Evolutionary conservation across 2,329 filamentous ascomycete species (phyloP), one percentile per base, ranked within the genome.

Genomic region (Aspergillus fijiensis): DNA sequence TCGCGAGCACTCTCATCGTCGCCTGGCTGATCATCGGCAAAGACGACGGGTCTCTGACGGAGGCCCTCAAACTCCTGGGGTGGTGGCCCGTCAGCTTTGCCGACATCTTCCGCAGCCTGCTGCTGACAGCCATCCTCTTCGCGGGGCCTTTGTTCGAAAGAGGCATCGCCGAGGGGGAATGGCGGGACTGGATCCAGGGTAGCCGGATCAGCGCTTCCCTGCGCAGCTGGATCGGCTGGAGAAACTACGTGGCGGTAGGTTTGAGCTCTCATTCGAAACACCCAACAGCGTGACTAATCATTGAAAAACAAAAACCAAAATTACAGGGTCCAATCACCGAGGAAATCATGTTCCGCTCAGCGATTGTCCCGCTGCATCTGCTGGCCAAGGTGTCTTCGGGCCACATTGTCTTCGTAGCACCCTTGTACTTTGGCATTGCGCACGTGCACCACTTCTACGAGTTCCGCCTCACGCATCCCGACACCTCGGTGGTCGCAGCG

Each of bases 401-500:
- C 3, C 78, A 70, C 2, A 92, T 91, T 65, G 85, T 96, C 70
- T 92, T 96, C 77, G 79, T 91, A 11, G 91, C 91, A 1, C 94
- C 94, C 6, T 80, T 97, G 11, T 89, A 96, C 74, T 98, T 98
- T 72, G 94, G 94, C 55, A 87, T 96, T 49, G 93, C 95, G 7
- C 95, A 99, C 77, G 77, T 96, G 51, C 94, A 99, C 77, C 95
- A 99, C 78, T 92, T 96, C 74, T 96, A 96, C 79, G 95, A 98
- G 78, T 96, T 96, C 76, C 85, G 89, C 59, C 81, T 96, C 59
- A 91, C 89, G 1, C 87, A 96, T 68, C 91, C 91, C 9, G 81
- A 86, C 63, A 87, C 89, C 1, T 85, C 90, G 0, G 71, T 88
- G 12, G 65, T 82, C 1, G 81, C 85, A 2, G 87, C 89, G 6